Evolutionary conservation across 108 stramenopile genomes (phyloP), one percentile per base, ranked within the genome.

Genomic region (Fragilariopsis cylindrus): DNA sequence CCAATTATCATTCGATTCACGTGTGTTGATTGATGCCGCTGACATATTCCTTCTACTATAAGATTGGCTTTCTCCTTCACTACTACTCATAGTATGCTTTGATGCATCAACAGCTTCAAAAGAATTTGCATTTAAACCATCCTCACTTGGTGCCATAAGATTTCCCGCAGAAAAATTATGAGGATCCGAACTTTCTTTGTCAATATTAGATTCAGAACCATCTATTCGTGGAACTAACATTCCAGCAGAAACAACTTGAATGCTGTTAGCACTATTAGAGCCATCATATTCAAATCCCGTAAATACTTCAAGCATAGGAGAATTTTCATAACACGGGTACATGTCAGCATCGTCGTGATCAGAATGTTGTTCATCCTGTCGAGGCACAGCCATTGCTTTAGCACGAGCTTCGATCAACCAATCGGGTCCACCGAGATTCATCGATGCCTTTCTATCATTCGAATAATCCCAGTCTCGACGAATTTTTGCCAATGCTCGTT

Each of bases 391-490:
- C 65, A 69, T 77, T 1, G 85, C 81, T 39, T 72, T 57, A 54
- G 85, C 85, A 39, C 79, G 44, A 4, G 82, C 74, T 46, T 75
- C 65, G 12, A 82, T 53, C 2, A 86, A 71, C 85, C 85, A 86
- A 16, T 64, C 44, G n/a, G 85, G 79, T 2, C 81, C 85, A 15
- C 76, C 82, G 45, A 73, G 21, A 30, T 44, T 39, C 18, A 40
- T 72, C 8, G 82, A 82, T 13, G 72, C 76, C 52, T 82, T 73
- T 42, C 82, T 45, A 15, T 80, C 79, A 4, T 57, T 67, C 12
- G 65, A 65, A 57, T 69, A 71, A 19, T 13, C 58, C 85, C 81
- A 80, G 12, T 64, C 69, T 19, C 68, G 64, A 40, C 82, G 60
- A 18, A 73, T 40, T 5, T 46, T 41, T 1, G 55, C 11, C 18